These are phyloP conservation scores for Fusarium albosuccineum DNA, from an alignment of 2,329 filamentous ascomycete genomes.

Conservation along the genomic window DNA sequence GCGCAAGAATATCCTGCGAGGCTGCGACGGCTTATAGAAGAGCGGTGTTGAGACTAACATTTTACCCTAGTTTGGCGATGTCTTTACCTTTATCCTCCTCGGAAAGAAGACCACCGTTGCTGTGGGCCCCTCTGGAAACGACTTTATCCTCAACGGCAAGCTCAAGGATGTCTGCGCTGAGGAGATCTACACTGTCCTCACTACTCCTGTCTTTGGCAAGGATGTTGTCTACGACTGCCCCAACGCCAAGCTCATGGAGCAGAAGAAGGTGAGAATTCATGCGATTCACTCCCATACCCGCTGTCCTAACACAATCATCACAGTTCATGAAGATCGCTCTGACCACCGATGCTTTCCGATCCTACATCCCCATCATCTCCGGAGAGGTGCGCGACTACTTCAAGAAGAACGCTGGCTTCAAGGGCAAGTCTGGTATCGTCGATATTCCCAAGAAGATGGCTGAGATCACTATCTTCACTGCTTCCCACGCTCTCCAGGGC, in stretches of 20 bases:
- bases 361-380: slow-evolving; percentile 83
- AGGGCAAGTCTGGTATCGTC: slow-evolving; percentile 75
- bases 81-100: slow-evolving; percentile 89
- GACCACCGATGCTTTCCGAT: slow-evolving; percentile 78
- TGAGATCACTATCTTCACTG: slow-evolving; percentile 91
- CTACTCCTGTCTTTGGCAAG: slow-evolving; percentile 79
- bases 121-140: slow-evolving; percentile 84
- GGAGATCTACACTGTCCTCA: slow-evolving; percentile 87
- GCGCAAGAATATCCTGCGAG: neutral
- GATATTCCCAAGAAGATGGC: slow-evolving; percentile 83
- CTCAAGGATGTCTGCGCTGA: slow-evolving; percentile 90
- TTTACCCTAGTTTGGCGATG: slow-evolving; percentile 78
- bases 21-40: neutral
- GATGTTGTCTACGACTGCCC: slow-evolving; percentile 93
- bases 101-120: slow-evolving; percentile 92
- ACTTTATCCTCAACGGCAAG: slow-evolving; percentile 93
- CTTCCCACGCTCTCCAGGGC: slow-evolving; percentile 86
- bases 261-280: slow-evolving; percentile 79
- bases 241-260: slow-evolving; percentile 93
- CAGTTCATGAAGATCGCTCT: slow-evolving; percentile 86
- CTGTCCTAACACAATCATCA: slow-evolving; percentile 29
- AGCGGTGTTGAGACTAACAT: slow-evolving; percentile 24
- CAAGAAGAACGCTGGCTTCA: slow-evolving; percentile 75
- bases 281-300: neutral
- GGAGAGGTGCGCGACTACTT: slow-evolving; percentile 81